Evolutionary conservation across 495 filamentous ascomycete species (phyloP), one percentile per base, ranked within the genome.

Genomic region (Neurospora sp.): DNA sequence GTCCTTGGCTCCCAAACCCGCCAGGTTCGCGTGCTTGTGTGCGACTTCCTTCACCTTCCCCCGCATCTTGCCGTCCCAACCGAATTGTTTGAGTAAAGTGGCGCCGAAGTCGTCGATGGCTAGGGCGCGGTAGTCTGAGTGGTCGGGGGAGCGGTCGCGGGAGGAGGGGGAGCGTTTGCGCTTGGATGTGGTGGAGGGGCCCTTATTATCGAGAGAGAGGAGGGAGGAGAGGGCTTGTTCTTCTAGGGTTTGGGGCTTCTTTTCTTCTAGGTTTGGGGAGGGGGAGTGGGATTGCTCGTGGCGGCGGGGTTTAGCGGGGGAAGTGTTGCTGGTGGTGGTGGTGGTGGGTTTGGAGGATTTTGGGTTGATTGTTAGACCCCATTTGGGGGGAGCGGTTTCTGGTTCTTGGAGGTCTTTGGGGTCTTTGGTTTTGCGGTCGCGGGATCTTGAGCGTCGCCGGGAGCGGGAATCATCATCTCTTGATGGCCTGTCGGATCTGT

Each of bases 31-130:
- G 31, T 94, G 86, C 40, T 89, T 87, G 78, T 92, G 89, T 12
- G 70, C 59, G 69, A 81, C 78, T 79, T 86, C 81, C 76, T 84
- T 83, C 16, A 81, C 81, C 70, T 84, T 85, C 72, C 70, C 86
- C 76, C 41, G 88, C 85, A 78, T 87, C 86, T 95, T 89, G 1
- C 94, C 95, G 73, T 97, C 93, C 95, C 94, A 98, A 5, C 96
- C 96, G 90, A 97, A 96, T 12, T 93, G 93, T 8, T 93, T 88
- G 37, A 99, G 86, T 69, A 98, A 82, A 3, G 93, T 93, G 31
- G 92, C 90, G 40, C 95, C 96, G 76, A 98, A 99, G 73, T 97
- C 93, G 73, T 98, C 96, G 42, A 98, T 93, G 0, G 96, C 95
- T 12, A 97, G 88, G 5, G 90, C 89, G 38, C 88, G 90, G 81